A percentile compares a stretch with the other conserved stretches of the same genome.
These are phyloP conservation scores for Pyrus communis DNA, from an alignment of 306 rosid genomes.

Conservation along the genomic window DNA sequence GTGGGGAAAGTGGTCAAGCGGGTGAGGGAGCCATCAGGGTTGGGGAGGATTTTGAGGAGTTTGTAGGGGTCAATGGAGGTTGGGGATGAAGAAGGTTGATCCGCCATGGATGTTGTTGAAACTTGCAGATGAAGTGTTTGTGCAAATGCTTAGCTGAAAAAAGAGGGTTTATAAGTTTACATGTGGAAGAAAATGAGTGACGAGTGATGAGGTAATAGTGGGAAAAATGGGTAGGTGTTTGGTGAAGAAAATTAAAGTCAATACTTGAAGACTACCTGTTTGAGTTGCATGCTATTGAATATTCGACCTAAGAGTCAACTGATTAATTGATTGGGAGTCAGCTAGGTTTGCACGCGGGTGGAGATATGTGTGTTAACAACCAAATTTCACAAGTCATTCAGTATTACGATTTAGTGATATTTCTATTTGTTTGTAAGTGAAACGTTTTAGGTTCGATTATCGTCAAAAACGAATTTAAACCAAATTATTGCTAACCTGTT, in stretches of 20 bases:
- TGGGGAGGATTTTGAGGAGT: constrained; percentile 35
- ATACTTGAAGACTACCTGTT: not conserved
- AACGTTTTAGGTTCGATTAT: no score
- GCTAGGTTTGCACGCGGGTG: not conserved
- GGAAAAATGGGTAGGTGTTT: not conserved
- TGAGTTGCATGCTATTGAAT: not conserved
- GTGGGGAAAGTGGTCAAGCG: constrained; percentile 19
- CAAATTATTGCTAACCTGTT: fast-evolving
- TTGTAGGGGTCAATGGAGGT: constrained; percentile 34
- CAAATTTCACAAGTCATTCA: not conserved
- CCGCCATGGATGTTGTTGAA: constrained; percentile 33
- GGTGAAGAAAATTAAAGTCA: not conserved
- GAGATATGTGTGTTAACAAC: not conserved
- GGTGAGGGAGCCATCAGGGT: constrained; percentile 60
- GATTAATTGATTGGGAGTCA: no score
- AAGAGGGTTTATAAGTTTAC: not conserved
- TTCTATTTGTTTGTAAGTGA: no score
- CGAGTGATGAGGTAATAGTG: no score
- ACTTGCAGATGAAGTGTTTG: not conserved
- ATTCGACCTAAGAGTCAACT: not conserved
- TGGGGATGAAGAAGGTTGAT: not conserved
- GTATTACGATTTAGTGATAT: fast-evolving
- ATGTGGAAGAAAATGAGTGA: not conserved
- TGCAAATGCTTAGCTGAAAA: not conserved
- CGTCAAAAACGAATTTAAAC: fast-evolving